A percentile compares a stretch with the other conserved stretches of the same genome.
Evolutionary conservation across 495 filamentous ascomycete species (phyloP).

Genomic region (Ramalina peruviana): DNA sequence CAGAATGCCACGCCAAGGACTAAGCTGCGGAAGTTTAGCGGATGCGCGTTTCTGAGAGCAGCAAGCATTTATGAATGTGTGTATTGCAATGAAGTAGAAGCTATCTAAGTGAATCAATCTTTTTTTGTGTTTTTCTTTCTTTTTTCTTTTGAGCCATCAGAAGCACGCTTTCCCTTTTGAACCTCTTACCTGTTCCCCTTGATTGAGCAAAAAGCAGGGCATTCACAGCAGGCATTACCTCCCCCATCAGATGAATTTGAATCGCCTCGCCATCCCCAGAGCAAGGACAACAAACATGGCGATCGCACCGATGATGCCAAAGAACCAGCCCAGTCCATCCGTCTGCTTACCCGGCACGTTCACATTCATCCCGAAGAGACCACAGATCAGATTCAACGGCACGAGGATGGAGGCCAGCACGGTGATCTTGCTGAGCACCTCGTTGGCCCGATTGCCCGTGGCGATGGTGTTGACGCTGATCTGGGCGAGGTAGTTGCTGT

Average conservation of each 20-base stretch:
- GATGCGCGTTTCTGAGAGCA: no score
- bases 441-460: conserved; percentile 67
- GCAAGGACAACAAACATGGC: conserved; percentile 41
- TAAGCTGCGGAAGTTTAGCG: no score
- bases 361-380: conserved; percentile 98
- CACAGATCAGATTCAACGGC: conserved; percentile 89
- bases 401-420: conserved; percentile 87
- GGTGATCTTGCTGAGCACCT: conserved; percentile 87
- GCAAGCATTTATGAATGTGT: no score
- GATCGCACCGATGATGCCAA: conserved; percentile 61
- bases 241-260: conserved; percentile 28
- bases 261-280: conserved; percentile 31
- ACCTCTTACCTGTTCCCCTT: neutral
- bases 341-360: conserved; percentile 51
- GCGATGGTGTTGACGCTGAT: conserved; percentile 79
- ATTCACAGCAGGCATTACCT: neutral
- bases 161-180: no score
- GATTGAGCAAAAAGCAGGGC: neutral
- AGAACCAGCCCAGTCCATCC: conserved; percentile 56
- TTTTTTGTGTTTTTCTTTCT: no score
- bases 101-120: no score
- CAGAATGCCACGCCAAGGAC: no score
- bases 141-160: no score
- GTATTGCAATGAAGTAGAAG: no score
- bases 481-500: conserved; percentile 92